phyloP scores from a whole-genome alignment of 208 protist genomes.

The Crithidia sp. region DNA sequence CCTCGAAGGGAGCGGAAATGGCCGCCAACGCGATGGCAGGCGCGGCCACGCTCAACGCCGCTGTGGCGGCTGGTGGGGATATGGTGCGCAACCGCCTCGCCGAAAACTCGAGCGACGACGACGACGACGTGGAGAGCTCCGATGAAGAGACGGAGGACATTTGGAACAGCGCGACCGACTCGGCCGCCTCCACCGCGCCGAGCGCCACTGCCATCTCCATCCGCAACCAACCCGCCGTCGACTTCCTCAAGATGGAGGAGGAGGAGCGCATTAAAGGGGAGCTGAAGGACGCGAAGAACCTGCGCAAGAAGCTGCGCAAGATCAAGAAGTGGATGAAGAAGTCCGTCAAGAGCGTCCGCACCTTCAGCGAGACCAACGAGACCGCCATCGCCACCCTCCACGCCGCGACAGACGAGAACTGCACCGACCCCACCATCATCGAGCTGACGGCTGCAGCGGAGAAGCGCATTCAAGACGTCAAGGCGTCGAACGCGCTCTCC shows the following conservation, averaged over 20 bases:
- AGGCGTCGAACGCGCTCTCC: constrained; percentile 13
- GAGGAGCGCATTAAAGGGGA: constrained; percentile 37
- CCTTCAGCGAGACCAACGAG: constrained; percentile 22
- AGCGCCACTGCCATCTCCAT: constrained; percentile 38
- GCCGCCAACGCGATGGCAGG: constrained; percentile 4
- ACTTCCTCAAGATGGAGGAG: constrained; percentile 41
- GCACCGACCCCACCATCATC: constrained; percentile 34
- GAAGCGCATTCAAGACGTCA: constrained; percentile 28
- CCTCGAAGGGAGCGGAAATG: constrained; percentile 7
- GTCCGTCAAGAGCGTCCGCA: constrained; percentile 27
- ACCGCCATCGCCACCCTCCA: constrained; percentile 18
- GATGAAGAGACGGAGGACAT: constrained; percentile 37
- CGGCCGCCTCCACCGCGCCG: constrained; percentile 14
- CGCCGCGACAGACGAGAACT: constrained; percentile 16
- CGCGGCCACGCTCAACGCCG: constrained; percentile 23
- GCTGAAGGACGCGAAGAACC: constrained; percentile 34
- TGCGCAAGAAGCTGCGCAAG: constrained; percentile 39
- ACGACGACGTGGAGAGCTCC: constrained; percentile 29
- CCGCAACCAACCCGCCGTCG: constrained; percentile 34
- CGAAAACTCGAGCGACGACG: constrained; percentile 31
- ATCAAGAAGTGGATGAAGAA: constrained; percentile 37
- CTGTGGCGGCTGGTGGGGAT: constrained; percentile 6
- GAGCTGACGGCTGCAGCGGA: constrained; percentile 21
- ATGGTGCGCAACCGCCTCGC: constrained; percentile 12
- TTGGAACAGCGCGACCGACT: constrained; percentile 13